Evolutionary conservation across 1,139 yeast species (phyloP).

Genomic region (Yamadazyma blattariae): DNA sequence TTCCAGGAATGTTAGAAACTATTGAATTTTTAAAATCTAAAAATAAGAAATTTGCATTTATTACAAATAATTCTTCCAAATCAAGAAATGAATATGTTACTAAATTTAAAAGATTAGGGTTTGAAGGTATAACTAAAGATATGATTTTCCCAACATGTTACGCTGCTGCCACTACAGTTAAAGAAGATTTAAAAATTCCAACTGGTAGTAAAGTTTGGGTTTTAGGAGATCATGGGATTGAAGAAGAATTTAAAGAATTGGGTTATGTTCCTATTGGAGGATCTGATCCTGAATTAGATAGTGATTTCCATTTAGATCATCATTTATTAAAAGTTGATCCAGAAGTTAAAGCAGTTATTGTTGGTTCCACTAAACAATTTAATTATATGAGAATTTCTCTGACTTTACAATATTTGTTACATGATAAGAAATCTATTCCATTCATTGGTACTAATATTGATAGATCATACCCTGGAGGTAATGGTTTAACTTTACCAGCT

Average conservation of each 20-base stretch:
- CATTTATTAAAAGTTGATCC: conserved; percentile 43
- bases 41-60: conserved; percentile 32
- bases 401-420: conserved; percentile 38
- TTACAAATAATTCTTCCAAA: conserved; percentile 40
- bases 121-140: conserved; percentile 26
- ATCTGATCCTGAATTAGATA: conserved; percentile 42
- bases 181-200: conserved; percentile 23
- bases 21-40: conserved; percentile 48
- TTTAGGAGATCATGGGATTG: conserved; percentile 80
- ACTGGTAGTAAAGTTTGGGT: conserved; percentile 67
- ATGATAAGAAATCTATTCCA: conserved; percentile 30
- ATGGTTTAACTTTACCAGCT: conserved; percentile 37
- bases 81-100: conserved; percentile 31
- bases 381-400: conserved; percentile 38
- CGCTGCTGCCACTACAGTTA: conserved; percentile 30
- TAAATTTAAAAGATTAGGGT: conserved; percentile 33
- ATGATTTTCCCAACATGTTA: conserved; percentile 39
- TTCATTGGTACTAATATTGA: conserved; percentile 43
- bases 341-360: conserved; percentile 39
- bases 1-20: conserved; percentile 73
- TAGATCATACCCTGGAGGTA: conserved; percentile 39
- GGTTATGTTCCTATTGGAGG: conserved; percentile 81
- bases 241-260: conserved; percentile 61
- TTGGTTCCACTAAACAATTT: conserved; percentile 38
- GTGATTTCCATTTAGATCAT: conserved; percentile 36